A percentile compares a stretch with the other conserved stretches of the same genome.
Evolutionary conservation across 148 eudicot species (phyloP).

Genomic region (Vaccinium vitisidaea): DNA sequence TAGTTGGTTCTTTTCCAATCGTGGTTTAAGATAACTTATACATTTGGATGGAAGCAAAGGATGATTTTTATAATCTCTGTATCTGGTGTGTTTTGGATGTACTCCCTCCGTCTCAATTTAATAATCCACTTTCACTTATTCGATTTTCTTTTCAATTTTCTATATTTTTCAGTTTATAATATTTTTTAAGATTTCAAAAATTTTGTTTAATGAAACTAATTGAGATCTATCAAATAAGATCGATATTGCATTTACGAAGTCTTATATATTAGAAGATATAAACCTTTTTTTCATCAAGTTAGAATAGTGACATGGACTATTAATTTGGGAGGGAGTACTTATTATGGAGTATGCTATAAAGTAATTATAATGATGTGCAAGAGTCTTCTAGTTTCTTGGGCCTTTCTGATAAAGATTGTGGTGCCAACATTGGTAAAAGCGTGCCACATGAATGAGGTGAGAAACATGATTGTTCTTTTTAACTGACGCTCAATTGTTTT

Average conservation of each 20-base stretch:
- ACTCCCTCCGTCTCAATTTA: background rate
- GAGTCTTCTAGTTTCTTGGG: background rate
- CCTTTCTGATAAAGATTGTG: background rate
- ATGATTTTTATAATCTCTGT: background rate
- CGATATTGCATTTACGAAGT: no score
- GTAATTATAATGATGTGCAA: background rate
- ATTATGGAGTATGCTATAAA: background rate
- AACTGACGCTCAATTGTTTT: background rate
- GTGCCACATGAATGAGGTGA: background rate
- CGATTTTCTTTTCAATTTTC: no score
- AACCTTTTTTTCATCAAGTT: no score
- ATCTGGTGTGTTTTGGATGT: background rate
- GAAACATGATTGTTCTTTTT: conserved; percentile 3
- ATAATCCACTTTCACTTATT: no score
- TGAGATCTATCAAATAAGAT: no score
- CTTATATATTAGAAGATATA: no score
- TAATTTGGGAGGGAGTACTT: no score
- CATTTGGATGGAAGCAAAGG: background rate
- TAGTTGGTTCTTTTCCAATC: background rate
- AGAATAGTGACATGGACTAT: no score
- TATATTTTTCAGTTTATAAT: no score
- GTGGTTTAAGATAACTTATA: background rate
- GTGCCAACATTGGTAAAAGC: background rate
- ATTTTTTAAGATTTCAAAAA: no score
- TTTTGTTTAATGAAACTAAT: no score